Evolutionary conservation across 805 yeast genomes (phyloP).

Genomic region (Komagataella kurtzmanii): DNA sequence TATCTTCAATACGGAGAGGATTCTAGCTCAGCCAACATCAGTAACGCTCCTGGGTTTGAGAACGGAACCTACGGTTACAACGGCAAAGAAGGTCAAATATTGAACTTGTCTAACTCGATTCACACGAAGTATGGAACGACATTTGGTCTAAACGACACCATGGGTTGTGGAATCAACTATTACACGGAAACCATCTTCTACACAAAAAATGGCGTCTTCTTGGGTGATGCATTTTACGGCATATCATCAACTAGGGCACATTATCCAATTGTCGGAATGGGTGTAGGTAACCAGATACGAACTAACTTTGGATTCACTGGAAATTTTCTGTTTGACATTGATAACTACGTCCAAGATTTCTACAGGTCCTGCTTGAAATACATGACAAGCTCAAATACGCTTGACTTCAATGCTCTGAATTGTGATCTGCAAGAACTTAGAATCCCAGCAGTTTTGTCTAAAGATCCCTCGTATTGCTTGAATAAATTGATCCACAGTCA

Average conservation of each 20-base stretch:
- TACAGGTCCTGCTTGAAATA: conserved; percentile 10
- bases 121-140: conserved; percentile 24
- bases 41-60: conserved; percentile 34
- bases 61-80: conserved; percentile 36
- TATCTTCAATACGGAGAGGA: conserved; percentile 19
- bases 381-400: neutral
- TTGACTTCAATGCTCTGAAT: neutral
- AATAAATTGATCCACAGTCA: neutral
- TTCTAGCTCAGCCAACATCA: conserved; percentile 8
- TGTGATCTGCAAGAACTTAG: neutral
- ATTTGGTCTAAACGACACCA: conserved; percentile 45
- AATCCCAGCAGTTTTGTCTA: neutral
- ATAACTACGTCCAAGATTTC: conserved; percentile 26
- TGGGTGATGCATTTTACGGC: conserved; percentile 42
- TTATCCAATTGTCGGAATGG: conserved; percentile 34
- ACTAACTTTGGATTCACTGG: conserved; percentile 39
- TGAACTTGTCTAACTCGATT: conserved; percentile 21
- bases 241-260: conserved; percentile 15
- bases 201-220: conserved; percentile 67
- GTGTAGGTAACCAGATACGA: conserved; percentile 24
- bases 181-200: conserved; percentile 49
- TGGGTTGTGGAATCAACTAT: conserved; percentile 80
- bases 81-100: conserved; percentile 34
- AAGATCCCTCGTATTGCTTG: neutral
- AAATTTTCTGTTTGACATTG: conserved; percentile 33